phyloP scores from a whole-genome alignment of 192 early-diverging fungal genomes.

The Backusella tuberculispora region DNA sequence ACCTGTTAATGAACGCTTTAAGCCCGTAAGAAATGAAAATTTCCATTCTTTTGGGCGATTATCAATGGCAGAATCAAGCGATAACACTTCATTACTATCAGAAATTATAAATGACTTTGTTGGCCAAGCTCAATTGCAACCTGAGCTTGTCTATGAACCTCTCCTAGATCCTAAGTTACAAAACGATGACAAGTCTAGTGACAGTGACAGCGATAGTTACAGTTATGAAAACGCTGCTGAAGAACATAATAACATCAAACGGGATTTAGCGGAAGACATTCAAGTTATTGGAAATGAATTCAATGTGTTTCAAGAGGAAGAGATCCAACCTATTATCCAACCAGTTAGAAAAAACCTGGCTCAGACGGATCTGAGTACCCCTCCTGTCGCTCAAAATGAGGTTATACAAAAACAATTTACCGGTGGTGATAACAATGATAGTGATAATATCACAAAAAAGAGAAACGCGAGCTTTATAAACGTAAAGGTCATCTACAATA shows the following conservation, averaged over 20 bases:
- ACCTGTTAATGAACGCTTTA: neutral
- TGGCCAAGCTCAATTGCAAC: neutral
- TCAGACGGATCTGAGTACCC: neutral
- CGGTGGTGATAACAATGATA: neutral
- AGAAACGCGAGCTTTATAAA: neutral
- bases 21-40: neutral
- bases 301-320: neutral
- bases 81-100: neutral
- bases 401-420: neutral
- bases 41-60: neutral
- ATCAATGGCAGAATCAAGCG: neutral
- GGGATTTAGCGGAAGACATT: neutral
- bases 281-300: neutral
- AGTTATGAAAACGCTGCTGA: neutral
- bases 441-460: neutral
- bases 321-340: neutral
- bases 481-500: neutral
- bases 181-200: neutral
- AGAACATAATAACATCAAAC: neutral
- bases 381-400: neutral
- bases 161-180: neutral
- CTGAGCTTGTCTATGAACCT: neutral
- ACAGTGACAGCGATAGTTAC: neutral
- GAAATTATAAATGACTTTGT: neutral
- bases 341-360: neutral